A percentile compares a stretch with the other conserved stretches of the same genome.
These are phyloP conservation scores for Trichomonascus vanleenenianus DNA, from an alignment of 805 yeast species.

Conservation along the genomic window DNA sequence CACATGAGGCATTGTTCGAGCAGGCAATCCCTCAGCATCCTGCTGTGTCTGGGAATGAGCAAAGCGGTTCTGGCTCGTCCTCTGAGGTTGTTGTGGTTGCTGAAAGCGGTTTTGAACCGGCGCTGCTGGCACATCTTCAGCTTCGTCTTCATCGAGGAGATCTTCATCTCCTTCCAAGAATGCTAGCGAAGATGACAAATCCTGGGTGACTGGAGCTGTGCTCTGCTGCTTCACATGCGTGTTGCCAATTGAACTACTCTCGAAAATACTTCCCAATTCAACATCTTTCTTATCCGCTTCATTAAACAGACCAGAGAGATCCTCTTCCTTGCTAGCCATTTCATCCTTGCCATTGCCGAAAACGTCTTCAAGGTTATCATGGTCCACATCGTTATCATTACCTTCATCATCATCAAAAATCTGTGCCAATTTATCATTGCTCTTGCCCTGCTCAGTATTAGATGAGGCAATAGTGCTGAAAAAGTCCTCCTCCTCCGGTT, in stretches of 20 bases:
- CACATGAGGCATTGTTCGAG: constrained; percentile 1
- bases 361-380: no score
- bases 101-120: no score
- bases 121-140: constrained; percentile 3
- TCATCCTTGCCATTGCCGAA: not conserved
- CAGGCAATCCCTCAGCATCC: not conserved
- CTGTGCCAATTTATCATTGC: not conserved
- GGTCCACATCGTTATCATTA: not conserved
- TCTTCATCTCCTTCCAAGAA: constrained; percentile 30
- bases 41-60: constrained; percentile 1
- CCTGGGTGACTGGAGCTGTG: not conserved
- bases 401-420: not conserved
- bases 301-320: constrained; percentile 1
- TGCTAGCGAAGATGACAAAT: constrained; percentile 16
- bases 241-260: not conserved
- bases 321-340: constrained; percentile 2
- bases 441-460: not conserved
- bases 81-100: not conserved
- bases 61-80: not conserved
- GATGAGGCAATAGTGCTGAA: not conserved
- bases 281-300: not conserved
- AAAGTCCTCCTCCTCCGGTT: constrained; percentile 5
- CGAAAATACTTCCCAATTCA: not conserved
- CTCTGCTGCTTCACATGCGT: not conserved
- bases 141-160: constrained; percentile 24